These are phyloP conservation scores for Fagopyrum homotropicum DNA, from an alignment of 148 eudicot genomes.

Conservation along the genomic window DNA sequence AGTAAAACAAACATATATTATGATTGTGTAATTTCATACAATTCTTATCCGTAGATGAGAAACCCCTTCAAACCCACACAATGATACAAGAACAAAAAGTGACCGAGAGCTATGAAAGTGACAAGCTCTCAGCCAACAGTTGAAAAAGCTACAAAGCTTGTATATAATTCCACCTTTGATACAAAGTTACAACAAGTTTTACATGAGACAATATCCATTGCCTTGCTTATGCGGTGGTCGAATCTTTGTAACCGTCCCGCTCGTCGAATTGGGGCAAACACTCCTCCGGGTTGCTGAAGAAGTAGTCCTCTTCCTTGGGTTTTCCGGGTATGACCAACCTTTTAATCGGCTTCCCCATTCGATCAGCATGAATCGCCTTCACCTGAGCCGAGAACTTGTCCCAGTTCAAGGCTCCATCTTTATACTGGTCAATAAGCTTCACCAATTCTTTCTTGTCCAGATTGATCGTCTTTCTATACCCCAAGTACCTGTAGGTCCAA, in stretches of 20 bases:
- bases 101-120: background rate
- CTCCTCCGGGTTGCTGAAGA: constrained; percentile 46
- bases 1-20: background rate
- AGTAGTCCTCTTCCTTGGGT: constrained; percentile 56
- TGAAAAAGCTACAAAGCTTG: background rate
- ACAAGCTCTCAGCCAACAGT: background rate
- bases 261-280: constrained; percentile 16
- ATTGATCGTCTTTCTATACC: constrained; percentile 39
- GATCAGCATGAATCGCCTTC: constrained; percentile 35
- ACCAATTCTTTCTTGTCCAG: constrained; percentile 41
- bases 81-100: background rate
- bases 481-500: constrained; percentile 25
- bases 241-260: background rate
- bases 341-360: constrained; percentile 37
- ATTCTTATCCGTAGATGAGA: background rate
- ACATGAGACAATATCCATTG: too few relatives aligned
- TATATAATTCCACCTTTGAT: background rate
- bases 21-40: background rate
- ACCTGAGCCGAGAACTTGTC: constrained; percentile 37
- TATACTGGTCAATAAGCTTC: constrained; percentile 33
- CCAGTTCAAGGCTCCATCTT: constrained; percentile 31
- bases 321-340: constrained; percentile 34
- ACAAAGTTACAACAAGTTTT: background rate
- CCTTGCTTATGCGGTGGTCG: background rate
- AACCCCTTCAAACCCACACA: background rate